Conservation (phyloP, 805 yeast species). For the Myxozyma kluyveri region DNA sequence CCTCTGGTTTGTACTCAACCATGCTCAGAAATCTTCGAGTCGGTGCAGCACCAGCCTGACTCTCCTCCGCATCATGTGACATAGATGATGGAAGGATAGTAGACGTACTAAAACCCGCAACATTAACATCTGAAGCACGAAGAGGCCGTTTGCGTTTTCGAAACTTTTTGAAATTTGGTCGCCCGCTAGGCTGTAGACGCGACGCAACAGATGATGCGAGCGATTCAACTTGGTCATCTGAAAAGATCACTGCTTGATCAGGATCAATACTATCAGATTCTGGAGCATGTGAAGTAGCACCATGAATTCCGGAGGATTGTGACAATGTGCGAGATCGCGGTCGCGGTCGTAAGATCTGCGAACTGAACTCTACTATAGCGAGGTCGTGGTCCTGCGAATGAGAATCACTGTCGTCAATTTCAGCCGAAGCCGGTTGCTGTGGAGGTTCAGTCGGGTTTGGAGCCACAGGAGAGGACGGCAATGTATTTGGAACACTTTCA, state of each 20-base stretch:
- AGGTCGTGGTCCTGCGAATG: too few relatives aligned
- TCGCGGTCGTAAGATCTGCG: too few relatives aligned
- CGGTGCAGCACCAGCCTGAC: neutral
- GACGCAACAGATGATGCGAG: neutral
- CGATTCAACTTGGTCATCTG: neutral
- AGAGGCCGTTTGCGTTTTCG: too few relatives aligned
- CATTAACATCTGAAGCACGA: too few relatives aligned
- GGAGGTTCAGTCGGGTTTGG: too few relatives aligned
- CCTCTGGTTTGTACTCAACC: conserved; percentile 16
- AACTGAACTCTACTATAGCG: too few relatives aligned
- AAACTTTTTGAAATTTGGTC: conserved; percentile 20
- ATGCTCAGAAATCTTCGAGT: neutral
- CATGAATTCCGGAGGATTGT: conserved; percentile 7
- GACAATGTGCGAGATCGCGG: conserved; percentile 1
- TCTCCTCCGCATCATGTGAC: neutral
- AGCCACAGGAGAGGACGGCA: conserved; percentile 1
- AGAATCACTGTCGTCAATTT: too few relatives aligned
- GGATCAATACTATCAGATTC: neutral
- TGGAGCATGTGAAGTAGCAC: neutral
- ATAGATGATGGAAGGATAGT: too few relatives aligned
- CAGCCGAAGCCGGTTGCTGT: too few relatives aligned
- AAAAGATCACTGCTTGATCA: neutral
- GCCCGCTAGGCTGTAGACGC: conserved; percentile 9
- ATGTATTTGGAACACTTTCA: neutral
- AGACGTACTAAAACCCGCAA: too few relatives aligned